Conservation (phyloP, 2,329 filamentous ascomycete genomes). For the Diaporthe sp. region DNA sequence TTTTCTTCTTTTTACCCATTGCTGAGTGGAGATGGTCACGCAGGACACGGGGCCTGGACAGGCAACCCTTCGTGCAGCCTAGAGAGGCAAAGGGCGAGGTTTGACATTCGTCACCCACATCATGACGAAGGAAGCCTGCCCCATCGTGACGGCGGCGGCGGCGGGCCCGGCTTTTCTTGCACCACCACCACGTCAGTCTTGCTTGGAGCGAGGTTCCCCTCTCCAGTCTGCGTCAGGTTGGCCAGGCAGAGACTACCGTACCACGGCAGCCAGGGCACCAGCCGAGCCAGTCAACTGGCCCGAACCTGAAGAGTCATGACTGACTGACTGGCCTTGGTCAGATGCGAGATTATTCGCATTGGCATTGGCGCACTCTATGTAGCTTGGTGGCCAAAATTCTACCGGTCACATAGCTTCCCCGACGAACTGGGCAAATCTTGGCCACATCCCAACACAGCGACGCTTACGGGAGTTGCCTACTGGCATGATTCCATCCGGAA, state of each 20-base stretch:
- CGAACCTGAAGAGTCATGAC: slow-evolving; percentile 27
- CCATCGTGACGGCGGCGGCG: slow-evolving; percentile 20
- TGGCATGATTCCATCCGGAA: neutral
- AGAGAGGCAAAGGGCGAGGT: neutral
- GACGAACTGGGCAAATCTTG: slow-evolving; percentile 23
- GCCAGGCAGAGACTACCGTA: slow-evolving; percentile 7
- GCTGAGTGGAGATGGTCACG: slow-evolving; percentile 1
- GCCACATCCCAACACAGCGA: neutral
- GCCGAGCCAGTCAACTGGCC: slow-evolving; percentile 20
- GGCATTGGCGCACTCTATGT: slow-evolving; percentile 4
- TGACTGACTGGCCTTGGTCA: slow-evolving; percentile 22
- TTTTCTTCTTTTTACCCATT: neutral
- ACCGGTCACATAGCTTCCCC: neutral
- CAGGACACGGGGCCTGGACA: neutral
- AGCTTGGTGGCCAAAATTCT: slow-evolving; percentile 20
- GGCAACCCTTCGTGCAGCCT: slow-evolving; percentile 15
- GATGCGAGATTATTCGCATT: slow-evolving; percentile 29
- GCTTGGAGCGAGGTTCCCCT: slow-evolving; percentile 19
- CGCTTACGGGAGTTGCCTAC: neutral
- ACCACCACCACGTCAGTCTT: slow-evolving; percentile 34
- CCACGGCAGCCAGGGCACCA: slow-evolving; percentile 11
- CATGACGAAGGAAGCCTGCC: slow-evolving; percentile 5
- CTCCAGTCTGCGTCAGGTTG: slow-evolving; percentile 9
- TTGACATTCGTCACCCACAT: slow-evolving; percentile 3
- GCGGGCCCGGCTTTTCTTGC: slow-evolving; percentile 11